Evolutionary conservation across 495 filamentous ascomycete genomes (phyloP).

Genomic region (Neurospora sublineolata): DNA sequence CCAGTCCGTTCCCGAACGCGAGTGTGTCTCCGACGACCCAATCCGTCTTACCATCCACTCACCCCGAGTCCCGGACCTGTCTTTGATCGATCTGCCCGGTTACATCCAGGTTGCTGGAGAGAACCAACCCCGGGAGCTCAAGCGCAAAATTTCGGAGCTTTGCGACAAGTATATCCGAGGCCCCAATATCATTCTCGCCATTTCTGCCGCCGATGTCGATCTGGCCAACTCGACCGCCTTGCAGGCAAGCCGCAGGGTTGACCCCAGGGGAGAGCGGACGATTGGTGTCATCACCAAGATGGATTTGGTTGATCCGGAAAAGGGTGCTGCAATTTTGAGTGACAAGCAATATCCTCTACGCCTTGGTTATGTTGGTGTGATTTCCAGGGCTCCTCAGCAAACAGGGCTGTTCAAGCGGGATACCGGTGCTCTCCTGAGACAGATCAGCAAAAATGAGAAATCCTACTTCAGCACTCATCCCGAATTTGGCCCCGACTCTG

Average conservation of each 20-base stretch:
- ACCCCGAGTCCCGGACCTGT: constrained; percentile 89
- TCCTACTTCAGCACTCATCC: constrained; percentile 80
- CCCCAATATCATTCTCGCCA: constrained; percentile 92
- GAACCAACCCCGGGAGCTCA: constrained; percentile 84
- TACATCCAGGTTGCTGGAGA: constrained; percentile 92
- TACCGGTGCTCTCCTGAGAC: constrained; percentile 64
- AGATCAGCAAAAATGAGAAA: constrained; percentile 80
- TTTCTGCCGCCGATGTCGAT: constrained; percentile 95
- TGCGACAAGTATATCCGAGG: constrained; percentile 97
- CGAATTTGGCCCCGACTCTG: constrained; percentile 63
- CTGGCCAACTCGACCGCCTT: constrained; percentile 92
- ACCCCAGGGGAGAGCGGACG: constrained; percentile 88
- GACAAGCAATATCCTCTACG: constrained; percentile 92
- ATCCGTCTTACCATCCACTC: constrained; percentile 94
- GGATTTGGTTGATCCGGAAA: constrained; percentile 82
- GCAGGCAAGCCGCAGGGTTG: constrained; percentile 78
- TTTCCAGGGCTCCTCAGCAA: constrained; percentile 61
- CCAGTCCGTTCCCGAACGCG: constrained; percentile 73
- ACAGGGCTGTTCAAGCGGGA: constrained; percentile 77
- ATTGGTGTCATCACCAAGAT: constrained; percentile 99
- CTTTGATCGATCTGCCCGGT: constrained; percentile 89
- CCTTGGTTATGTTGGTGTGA: constrained; percentile 94
- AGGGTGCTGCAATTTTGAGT: constrained; percentile 63
- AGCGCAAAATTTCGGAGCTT: constrained; percentile 89
- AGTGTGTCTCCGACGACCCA: constrained; percentile 92